A percentile compares a stretch with the other conserved stretches of the same genome.
Evolutionary conservation across 208 protist genomes (phyloP).

Genomic region (Wallacemonas sp.): DNA sequence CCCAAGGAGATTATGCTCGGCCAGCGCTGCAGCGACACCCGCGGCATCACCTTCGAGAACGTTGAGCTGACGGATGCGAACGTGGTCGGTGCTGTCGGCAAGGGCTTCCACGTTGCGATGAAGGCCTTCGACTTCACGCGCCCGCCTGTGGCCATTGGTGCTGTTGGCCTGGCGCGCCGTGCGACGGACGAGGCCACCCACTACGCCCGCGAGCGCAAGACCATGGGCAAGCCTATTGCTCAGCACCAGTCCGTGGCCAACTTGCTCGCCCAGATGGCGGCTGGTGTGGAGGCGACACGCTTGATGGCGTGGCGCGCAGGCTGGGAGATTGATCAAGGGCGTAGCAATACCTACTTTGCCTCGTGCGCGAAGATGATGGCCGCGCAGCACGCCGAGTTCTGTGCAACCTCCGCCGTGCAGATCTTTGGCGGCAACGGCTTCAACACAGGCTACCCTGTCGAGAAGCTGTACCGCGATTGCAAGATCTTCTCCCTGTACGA

Average conservation of each 20-base stretch:
- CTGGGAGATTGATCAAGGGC: slow-evolving; percentile 81
- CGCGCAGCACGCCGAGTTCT: slow-evolving; percentile 73
- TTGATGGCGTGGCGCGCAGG: slow-evolving; percentile 72
- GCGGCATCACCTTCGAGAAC: slow-evolving; percentile 91
- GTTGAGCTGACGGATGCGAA: slow-evolving; percentile 86
- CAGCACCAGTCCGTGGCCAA: slow-evolving; percentile 86
- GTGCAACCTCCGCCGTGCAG: slow-evolving; percentile 77
- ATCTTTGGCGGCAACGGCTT: slow-evolving; percentile 93
- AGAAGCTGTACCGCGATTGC: slow-evolving; percentile 92
- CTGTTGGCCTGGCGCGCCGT: slow-evolving; percentile 82
- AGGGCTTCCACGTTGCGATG: slow-evolving; percentile 90
- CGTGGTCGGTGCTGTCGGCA: slow-evolving; percentile 63
- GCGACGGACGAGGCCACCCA: slow-evolving; percentile 77
- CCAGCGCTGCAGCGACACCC: slow-evolving; percentile 91
- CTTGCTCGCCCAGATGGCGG: slow-evolving; percentile 92
- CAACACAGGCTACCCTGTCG: slow-evolving; percentile 93
- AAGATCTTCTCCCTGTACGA: slow-evolving; percentile 96
- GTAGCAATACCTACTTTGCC: slow-evolving; percentile 86
- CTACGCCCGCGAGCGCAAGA: slow-evolving; percentile 80
- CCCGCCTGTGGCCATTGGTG: slow-evolving; percentile 76
- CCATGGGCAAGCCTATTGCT: slow-evolving; percentile 83
- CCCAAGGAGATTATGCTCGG: slow-evolving; percentile 92
- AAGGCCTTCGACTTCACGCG: slow-evolving; percentile 88
- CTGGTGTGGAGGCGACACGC: slow-evolving; percentile 80
- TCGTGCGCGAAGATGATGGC: slow-evolving; percentile 86